Evolutionary conservation across 169 alveolate species (phyloP), one percentile per base, ranked within the genome.

Genomic region (Hepatocystis sp.): DNA sequence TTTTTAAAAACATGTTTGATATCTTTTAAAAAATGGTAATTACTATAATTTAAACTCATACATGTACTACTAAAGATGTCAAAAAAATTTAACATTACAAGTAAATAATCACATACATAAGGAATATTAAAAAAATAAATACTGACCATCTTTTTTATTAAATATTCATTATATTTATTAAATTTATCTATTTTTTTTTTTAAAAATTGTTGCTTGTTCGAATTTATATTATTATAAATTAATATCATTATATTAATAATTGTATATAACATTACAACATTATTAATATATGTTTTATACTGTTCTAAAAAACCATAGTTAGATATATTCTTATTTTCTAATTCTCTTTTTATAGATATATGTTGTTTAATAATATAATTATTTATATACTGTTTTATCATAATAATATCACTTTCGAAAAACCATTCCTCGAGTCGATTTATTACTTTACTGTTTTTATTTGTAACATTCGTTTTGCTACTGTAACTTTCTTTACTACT

Each of bases 81-180:
- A 39, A 44, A 71, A 44, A 71, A 71, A 13, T 71, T 76, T 36
- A 71, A 42, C 0, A 52, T 39, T 8, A 71, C 76, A 2, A 71
- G 30, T 39, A 71, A 30, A 30, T 71, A 71, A 42, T 71, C 58
- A 32, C 86, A 71, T 36, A 71, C 55, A 23, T 71, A 71, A 1
- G 86, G 76, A 2, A 71, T 44, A 25, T 71, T 71, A 58, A 71
- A 71, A 58, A 71, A 30, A 15, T 56, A 71, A 7, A 71, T 58
- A 4, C 42, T 44, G 8, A 71, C 2, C 13, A 71, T 58, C 13
- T 42, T 55, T 3, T 58, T 71, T 76, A 71, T 56, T 39, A 71
- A 13, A 49, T 71, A 55, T 25, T 56, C 21, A 5, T 71, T 71
- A 36, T 71, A 71, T 2, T 56, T 44, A 13, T 58, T 55, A 13